Percentiles rank a stretch among this genome's conserved stretches.
Conservation (phyloP, 441 rosid genomes). For the Francoa sonchifolia region DNA sequence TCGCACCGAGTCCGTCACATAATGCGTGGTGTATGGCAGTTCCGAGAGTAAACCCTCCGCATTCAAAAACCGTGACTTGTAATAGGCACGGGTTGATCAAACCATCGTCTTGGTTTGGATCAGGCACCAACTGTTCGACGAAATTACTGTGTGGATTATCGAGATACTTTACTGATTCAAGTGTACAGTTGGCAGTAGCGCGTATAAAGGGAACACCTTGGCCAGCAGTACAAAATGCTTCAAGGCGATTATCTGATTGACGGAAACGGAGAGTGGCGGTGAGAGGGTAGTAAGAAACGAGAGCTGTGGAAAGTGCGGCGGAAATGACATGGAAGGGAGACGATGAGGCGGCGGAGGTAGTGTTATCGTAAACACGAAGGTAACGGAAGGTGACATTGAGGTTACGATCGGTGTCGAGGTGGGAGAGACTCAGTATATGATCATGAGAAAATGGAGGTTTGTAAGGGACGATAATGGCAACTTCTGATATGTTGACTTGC, state of each 20-base stretch:
- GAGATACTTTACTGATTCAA: conserved; percentile 36
- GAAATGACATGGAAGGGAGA: conserved; percentile 34
- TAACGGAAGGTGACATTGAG: conserved; percentile 63
- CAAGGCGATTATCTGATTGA: conserved; percentile 23
- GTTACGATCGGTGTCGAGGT: conserved; percentile 62
- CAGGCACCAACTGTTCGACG: conserved; percentile 44
- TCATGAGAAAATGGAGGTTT: conserved; percentile 27
- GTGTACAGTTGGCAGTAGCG: conserved; percentile 43
- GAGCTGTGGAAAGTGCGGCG: conserved; percentile 45
- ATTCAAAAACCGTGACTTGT: conserved; percentile 56
- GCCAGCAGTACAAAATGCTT: conserved; percentile 26
- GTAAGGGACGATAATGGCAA: conserved; percentile 33
- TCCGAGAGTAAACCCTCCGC: conserved; percentile 66
- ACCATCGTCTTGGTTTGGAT: conserved; percentile 34
- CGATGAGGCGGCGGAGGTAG: conserved; percentile 5
- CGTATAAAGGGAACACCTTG: conserved; percentile 45
- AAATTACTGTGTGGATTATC: conserved; percentile 45
- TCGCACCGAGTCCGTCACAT: conserved; percentile 82
- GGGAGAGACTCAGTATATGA: conserved; percentile 50
- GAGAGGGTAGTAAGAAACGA: conserved; percentile 59
- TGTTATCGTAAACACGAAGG: conserved; percentile 43
- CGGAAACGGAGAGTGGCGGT: conserved; percentile 41
- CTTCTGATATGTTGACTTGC: conserved; percentile 35
- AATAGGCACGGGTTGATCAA: conserved; percentile 46
- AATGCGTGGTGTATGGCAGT: conserved; percentile 55